Conservation (phyloP, 2,329 filamentous ascomycete species). For the Colletotrichum sp. region DNA sequence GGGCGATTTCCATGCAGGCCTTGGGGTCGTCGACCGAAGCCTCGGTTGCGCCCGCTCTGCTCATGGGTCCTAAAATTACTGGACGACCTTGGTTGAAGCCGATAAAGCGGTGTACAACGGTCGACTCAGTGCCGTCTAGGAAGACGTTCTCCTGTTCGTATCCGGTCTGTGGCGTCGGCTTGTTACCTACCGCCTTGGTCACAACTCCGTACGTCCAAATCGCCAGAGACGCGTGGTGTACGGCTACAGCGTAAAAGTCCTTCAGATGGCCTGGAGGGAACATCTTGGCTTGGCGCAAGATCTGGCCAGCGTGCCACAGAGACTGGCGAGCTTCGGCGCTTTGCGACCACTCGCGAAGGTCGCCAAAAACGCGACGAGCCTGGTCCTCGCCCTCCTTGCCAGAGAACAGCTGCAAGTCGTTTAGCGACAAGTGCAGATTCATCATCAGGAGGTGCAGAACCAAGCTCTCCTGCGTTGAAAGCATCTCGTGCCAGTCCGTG, state of each 20-base stretch:
- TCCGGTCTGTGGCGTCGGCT: slow-evolving; percentile 32
- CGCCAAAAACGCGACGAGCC: slow-evolving; percentile 62
- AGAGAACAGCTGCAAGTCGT: slow-evolving; percentile 71
- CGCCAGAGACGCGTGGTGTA: slow-evolving; percentile 72
- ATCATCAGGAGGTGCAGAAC: slow-evolving; percentile 63
- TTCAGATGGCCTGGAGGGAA: slow-evolving; percentile 61
- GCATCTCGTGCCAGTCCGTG: slow-evolving; percentile 45
- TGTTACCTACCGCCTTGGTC: slow-evolving; percentile 41
- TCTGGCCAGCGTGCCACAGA: slow-evolving; percentile 72
- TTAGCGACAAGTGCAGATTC: slow-evolving; percentile 68
- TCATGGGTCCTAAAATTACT: slow-evolving; percentile 45
- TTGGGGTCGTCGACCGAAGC: slow-evolving; percentile 60
- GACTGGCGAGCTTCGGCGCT: slow-evolving; percentile 62
- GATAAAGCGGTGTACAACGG: slow-evolving; percentile 62
- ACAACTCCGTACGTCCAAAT: slow-evolving; percentile 75
- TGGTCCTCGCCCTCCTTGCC: slow-evolving; percentile 72
- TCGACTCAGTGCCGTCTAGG: slow-evolving; percentile 61
- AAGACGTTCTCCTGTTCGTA: slow-evolving; percentile 47
- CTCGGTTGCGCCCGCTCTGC: slow-evolving; percentile 33
- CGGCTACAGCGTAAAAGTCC: slow-evolving; percentile 71
- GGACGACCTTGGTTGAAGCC: slow-evolving; percentile 59
- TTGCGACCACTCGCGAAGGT: slow-evolving; percentile 63
- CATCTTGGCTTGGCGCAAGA: slow-evolving; percentile 63
- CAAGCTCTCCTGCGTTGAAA: slow-evolving; percentile 50
- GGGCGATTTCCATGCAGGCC: slow-evolving; percentile 62